These are phyloP conservation scores for Leccinellum luteum DNA, from an alignment of 768 basidiomycete species.

Conservation along the genomic window DNA sequence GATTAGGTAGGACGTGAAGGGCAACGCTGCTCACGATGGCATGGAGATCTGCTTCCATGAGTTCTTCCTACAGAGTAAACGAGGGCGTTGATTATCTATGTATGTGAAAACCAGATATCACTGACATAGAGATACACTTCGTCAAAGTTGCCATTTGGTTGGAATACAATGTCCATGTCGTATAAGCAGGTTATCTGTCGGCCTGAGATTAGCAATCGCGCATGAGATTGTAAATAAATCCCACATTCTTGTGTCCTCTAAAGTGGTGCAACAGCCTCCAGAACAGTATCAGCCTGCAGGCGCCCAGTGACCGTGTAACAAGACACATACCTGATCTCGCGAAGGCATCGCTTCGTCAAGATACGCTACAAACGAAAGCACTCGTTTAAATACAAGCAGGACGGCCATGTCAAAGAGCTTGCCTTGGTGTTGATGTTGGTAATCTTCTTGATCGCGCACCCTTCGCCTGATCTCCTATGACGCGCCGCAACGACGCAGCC, in stretches of 20 bases:
- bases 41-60: conserved; percentile 99
- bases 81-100: not conserved
- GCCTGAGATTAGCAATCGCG: conserved; percentile 2
- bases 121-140: conserved; percentile 92
- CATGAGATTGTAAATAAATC: conserved; percentile 4
- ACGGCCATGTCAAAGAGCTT: conserved; percentile 13
- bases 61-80: conserved; percentile 70
- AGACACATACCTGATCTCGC: conserved; percentile 80
- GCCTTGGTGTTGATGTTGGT: conserved; percentile 92
- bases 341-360: conserved; percentile 91
- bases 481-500: conserved; percentile 88
- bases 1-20: not conserved
- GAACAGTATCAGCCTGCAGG: conserved; percentile 14
- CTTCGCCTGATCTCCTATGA: conserved; percentile 80
- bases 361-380: conserved; percentile 59
- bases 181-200: conserved; percentile 90
- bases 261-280: conserved; percentile 91
- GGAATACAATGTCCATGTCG: conserved; percentile 97
- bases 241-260: conserved; percentile 96
- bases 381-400: conserved; percentile 11
- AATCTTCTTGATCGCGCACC: conserved; percentile 95
- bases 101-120: conserved; percentile 11
- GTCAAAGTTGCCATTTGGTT: conserved; percentile 87
- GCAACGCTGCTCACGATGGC: conserved; percentile 69
- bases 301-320: not conserved